Conservation (phyloP, 768 basidiomycete genomes). For the Thelephora ganbajun region DNA sequence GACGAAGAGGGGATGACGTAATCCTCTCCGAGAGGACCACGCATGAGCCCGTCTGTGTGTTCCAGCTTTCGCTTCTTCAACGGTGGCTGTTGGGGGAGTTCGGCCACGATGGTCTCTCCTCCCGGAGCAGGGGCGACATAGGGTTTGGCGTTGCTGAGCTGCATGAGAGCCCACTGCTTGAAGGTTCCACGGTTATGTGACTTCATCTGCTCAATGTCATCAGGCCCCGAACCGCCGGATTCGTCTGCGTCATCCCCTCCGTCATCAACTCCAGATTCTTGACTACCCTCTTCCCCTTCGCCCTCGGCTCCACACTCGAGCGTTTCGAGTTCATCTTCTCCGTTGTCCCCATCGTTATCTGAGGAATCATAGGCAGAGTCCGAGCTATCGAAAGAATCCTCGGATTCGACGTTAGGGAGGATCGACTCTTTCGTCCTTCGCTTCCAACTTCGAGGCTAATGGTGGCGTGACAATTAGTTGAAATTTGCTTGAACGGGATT, state of each 20-base stretch:
- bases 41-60: constrained; percentile 24
- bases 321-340: constrained; percentile 8
- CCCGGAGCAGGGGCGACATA: constrained; percentile 18
- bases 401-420: constrained; percentile 23
- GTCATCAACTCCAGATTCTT: constrained; percentile 8
- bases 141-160: constrained; percentile 40
- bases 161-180: constrained; percentile 83
- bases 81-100: constrained; percentile 5
- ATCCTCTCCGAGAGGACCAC: constrained; percentile 73
- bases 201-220: constrained; percentile 17
- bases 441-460: constrained; percentile 37
- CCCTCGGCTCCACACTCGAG: constrained; percentile 7
- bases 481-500: constrained; percentile 1
- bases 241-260: constrained; percentile 10
- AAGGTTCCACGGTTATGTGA: constrained; percentile 36
- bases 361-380: constrained; percentile 50
- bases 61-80: constrained; percentile 38
- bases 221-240: constrained; percentile 8
- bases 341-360: constrained; percentile 10
- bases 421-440: constrained; percentile 16
- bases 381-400: constrained; percentile 67
- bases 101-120: not conserved
- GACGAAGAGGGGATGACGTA: constrained; percentile 52
- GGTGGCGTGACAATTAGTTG: constrained; percentile 1
- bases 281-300: constrained; percentile 11